Conservation (phyloP, 441 rosid species). For the Metrosideros polymorpha region DNA sequence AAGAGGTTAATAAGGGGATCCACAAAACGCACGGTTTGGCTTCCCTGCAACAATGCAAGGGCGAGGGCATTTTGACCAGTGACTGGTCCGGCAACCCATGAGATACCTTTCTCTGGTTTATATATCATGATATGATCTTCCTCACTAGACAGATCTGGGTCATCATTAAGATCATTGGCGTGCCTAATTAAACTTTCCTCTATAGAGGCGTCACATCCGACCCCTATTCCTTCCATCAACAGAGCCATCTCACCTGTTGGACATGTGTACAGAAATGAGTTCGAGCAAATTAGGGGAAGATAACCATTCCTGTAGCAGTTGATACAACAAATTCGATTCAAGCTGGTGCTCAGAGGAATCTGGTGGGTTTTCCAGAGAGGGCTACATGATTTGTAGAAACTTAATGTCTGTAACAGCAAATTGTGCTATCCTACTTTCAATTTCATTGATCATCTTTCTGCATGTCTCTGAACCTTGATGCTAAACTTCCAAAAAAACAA, state of each 20-base stretch:
- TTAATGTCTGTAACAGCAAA: neutral
- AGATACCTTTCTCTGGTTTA: slow-evolving; percentile 67
- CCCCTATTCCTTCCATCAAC: slow-evolving; percentile 53
- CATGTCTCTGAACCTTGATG: neutral
- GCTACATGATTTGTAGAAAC: neutral
- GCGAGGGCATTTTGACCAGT: slow-evolving; percentile 51
- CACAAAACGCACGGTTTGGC: slow-evolving; percentile 47
- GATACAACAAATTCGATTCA: neutral
- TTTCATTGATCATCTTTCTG: neutral
- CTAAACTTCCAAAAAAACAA: neutral
- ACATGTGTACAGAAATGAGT: neutral
- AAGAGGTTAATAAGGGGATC: slow-evolving; percentile 94
- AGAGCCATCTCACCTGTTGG: slow-evolving; percentile 56
- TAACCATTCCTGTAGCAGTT: neutral
- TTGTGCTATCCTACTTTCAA: neutral
- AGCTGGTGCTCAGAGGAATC: neutral
- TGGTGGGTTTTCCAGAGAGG: neutral
- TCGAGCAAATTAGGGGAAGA: neutral
- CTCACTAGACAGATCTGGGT: slow-evolving; percentile 30
- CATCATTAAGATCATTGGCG: slow-evolving; percentile 26
- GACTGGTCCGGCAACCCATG: slow-evolving; percentile 80
- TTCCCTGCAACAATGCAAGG: slow-evolving; percentile 71
- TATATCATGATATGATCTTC: slow-evolving; percentile 62
- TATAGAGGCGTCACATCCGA: slow-evolving; percentile 48
- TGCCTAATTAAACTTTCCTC: slow-evolving; percentile 61